Percentiles rank a stretch among this genome's conserved stretches.
Conservation (phyloP, 2,329 filamentous ascomycete genomes). For the Diplodia mutila region DNA sequence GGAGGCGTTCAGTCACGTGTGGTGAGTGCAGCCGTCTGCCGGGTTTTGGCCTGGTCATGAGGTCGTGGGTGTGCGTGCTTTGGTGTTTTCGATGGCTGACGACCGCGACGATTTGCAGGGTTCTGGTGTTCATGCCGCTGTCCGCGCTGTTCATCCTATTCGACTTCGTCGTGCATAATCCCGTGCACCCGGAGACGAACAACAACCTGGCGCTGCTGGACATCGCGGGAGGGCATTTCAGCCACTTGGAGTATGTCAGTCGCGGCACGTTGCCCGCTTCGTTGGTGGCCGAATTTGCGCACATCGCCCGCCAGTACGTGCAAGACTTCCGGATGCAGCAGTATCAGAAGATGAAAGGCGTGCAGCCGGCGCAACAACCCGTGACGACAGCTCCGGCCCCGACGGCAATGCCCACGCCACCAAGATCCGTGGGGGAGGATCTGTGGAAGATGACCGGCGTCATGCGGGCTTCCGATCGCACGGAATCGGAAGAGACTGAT, state of each 20-base stretch:
- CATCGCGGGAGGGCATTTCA: constrained; percentile 50
- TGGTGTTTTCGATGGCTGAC: background rate
- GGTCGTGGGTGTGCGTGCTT: too few relatives aligned
- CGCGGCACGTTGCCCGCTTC: constrained; percentile 43
- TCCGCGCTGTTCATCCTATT: constrained; percentile 46
- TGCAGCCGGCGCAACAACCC: background rate
- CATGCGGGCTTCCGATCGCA: background rate
- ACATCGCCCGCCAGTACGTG: constrained; percentile 50
- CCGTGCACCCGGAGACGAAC: constrained; percentile 37
- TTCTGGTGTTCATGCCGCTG: background rate
- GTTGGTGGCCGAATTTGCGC: constrained; percentile 32
- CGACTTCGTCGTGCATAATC: constrained; percentile 32
- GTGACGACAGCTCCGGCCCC: background rate
- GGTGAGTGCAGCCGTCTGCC: too few relatives aligned
- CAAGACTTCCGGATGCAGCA: constrained; percentile 12
- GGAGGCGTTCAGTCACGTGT: constrained; percentile 40
- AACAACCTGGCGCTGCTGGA: constrained; percentile 48
- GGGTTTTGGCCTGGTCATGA: too few relatives aligned
- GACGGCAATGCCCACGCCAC: background rate
- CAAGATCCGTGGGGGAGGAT: background rate
- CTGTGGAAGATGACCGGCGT: background rate
- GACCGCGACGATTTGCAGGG: background rate
- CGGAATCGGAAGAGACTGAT: background rate
- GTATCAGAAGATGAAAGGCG: background rate
- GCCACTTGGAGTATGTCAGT: constrained; percentile 47